Conservation (phyloP, 352 stramenopile genomes). For the Halophytophthora polymorphica region DNA sequence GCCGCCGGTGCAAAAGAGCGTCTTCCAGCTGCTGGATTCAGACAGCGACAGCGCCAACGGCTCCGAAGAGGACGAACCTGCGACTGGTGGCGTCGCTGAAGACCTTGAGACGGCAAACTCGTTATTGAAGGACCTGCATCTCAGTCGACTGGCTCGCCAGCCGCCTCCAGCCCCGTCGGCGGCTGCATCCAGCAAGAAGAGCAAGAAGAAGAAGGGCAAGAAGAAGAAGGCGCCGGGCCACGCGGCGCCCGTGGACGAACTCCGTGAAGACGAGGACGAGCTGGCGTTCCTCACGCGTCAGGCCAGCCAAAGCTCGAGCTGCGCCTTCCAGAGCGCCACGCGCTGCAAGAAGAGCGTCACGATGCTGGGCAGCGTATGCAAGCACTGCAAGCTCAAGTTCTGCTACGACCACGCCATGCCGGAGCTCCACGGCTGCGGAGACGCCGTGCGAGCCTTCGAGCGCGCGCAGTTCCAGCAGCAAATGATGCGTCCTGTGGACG, state of each 20-base stretch:
- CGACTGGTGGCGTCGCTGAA: constrained; percentile 1
- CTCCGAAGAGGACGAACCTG: constrained; percentile 17
- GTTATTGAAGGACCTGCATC: constrained; percentile 61
- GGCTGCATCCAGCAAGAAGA: constrained; percentile 28
- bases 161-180: constrained; percentile 14
- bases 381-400: constrained; percentile 85
- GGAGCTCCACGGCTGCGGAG: constrained; percentile 76
- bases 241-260: constrained; percentile 26
- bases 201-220: constrained; percentile 44
- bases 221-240: constrained; percentile 41
- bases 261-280: constrained; percentile 57
- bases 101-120: constrained; percentile 31
- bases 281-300: constrained; percentile 69
- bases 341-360: constrained; percentile 60
- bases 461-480: constrained; percentile 50
- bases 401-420: constrained; percentile 75
- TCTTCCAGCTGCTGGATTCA: constrained; percentile 45
- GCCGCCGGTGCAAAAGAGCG: constrained; percentile 15
- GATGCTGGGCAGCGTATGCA: constrained; percentile 68
- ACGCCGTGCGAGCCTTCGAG: constrained; percentile 60
- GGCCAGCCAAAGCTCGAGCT: constrained; percentile 47
- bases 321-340: constrained; percentile 41
- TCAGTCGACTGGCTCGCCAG: constrained; percentile 54
- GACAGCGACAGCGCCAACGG: constrained; percentile 33
- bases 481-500: constrained; percentile 10